Evolutionary conservation across 2,329 filamentous ascomycete species (phyloP), one percentile per base, ranked within the genome.

Genomic region (Botrytis byssoidea): DNA sequence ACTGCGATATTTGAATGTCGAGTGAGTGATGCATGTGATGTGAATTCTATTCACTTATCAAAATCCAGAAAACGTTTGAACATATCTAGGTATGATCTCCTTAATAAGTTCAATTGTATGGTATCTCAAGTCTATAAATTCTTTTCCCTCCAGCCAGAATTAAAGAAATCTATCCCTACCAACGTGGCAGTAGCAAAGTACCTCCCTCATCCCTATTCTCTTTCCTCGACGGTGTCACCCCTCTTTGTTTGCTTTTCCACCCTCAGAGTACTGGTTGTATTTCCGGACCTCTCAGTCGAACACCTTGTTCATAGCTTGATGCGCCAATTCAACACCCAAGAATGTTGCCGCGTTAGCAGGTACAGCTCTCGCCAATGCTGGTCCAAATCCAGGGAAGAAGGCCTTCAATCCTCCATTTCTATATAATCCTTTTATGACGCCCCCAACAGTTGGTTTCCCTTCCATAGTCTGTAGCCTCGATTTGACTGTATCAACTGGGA

Each of bases 291-390:
- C 63, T 68, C 75, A 86, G 32, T 85, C 89, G 81, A 95, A 93
- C 67, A 88, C 84, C 87, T 90, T 94, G 77, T 89, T 91, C 92
- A 96, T 94, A 64, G 90, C 90, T 83, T 93, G 91, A 81, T 96
- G 93, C 61, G 93, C 93, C 82, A 95, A 83, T 85, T 96, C 93
- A 12, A 96, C 93, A 18, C 93, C 93, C 80, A 95, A 84, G 80
- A 99, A 99, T 3, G 96, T 98, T 46, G 96, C 96, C 2, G 96
- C 96, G 82, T 99, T 99, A 16, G 96, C 96, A 10, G 96, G 96
- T 61, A 98, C 94, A 7, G 96, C 96, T 83, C 96, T 90, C 18
- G 94, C 92, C 82, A 99, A 88, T 4, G 96, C 96, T 2, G 96
- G 96, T 0, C 93, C 95, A 78, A 99, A 94, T 37, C 96, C 96